phyloP scores from a whole-genome alignment of 192 early-diverging fungal species.

The Coemansia sp. region DNA sequence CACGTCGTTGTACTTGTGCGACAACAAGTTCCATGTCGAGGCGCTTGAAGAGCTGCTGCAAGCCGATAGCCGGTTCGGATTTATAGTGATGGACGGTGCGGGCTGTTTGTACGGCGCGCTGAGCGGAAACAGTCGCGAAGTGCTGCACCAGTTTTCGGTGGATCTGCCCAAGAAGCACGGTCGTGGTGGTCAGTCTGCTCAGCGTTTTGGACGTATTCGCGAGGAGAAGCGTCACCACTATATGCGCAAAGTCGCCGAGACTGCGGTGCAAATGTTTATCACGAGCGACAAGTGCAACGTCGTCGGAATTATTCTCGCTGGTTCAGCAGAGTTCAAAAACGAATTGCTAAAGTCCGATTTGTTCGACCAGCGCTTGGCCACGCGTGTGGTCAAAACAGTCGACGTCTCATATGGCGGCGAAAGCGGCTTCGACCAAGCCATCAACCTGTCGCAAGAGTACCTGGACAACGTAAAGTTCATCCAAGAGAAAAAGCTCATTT shows the following conservation, averaged over 20 bases:
- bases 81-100: slow-evolving; percentile 99
- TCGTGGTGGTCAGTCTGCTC: slow-evolving; percentile 99
- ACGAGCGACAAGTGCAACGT: slow-evolving; percentile 77
- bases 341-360: slow-evolving; percentile 93
- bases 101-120: slow-evolving; percentile 93
- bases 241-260: slow-evolving; percentile 96
- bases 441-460: slow-evolving; percentile 86
- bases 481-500: slow-evolving; percentile 97
- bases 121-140: slow-evolving; percentile 90
- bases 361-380: slow-evolving; percentile 88
- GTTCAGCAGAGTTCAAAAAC: slow-evolving; percentile 99
- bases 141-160: slow-evolving; percentile 91
- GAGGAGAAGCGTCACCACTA: slow-evolving; percentile 99
- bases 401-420: slow-evolving; percentile 99
- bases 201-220: slow-evolving; percentile 98
- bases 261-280: slow-evolving; percentile 94
- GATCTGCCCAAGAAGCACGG: slow-evolving; percentile 99
- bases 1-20: slow-evolving; percentile 95
- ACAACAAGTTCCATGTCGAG: slow-evolving; percentile 99
- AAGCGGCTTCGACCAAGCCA: slow-evolving; percentile 98
- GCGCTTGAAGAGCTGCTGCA: slow-evolving; percentile 89
- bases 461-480: slow-evolving; percentile 98
- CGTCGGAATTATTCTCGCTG: slow-evolving; percentile 85
- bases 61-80: slow-evolving; percentile 93
- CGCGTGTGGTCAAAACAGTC: slow-evolving; percentile 89